Evolutionary conservation across 257 asterid species (phyloP), one percentile per base, ranked within the genome.

Genomic region (Capsicum chinense): DNA sequence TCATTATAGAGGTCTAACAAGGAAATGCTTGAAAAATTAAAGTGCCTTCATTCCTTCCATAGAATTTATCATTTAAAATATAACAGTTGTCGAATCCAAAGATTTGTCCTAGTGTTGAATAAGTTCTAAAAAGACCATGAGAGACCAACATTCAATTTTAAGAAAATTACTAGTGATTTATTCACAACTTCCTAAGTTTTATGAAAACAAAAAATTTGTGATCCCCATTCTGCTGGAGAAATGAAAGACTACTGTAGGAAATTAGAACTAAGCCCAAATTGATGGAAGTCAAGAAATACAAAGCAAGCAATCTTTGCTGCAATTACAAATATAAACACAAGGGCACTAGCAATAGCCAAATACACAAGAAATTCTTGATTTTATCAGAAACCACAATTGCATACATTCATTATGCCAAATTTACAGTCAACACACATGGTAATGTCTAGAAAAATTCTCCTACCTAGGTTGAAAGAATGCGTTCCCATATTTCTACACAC

Each of bases 381-480:
- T 21, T 26, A 42, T 42, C 21, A 21, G 70, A 11, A 42, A 68
- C 52, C 9, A 68, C 76, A 68, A 66, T 48, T 66, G 48, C 47
- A 66, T 42, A 69, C 56, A 44, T 37, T 47, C 56, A 44, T n/a
- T 44, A 71, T 44, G 79, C 37, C 37, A 21, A 70, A 44, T n/a
- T 39, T 70, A 37, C 79, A 17, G 76, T 68, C 21, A 3, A 17
- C 76, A 15, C 15, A 71, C 35, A 70, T 44, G 56, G 56, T 62
- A 48, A 13, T 39, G 59, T 17, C 84, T 82, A 93, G 80, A 92
- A 93, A 26, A 91, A 90, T 87, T 92, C 92, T 67, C 94, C 95
- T 80, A 91, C 92, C 87, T 93, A 90, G 90, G 94, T 92, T 21
- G 98, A 95, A 80, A 89, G 94, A 84, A 94, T 85, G 39, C 92